Evolutionary conservation across 2,329 filamentous ascomycete species (phyloP).

Genomic region (Aspergillus neotritici): DNA sequence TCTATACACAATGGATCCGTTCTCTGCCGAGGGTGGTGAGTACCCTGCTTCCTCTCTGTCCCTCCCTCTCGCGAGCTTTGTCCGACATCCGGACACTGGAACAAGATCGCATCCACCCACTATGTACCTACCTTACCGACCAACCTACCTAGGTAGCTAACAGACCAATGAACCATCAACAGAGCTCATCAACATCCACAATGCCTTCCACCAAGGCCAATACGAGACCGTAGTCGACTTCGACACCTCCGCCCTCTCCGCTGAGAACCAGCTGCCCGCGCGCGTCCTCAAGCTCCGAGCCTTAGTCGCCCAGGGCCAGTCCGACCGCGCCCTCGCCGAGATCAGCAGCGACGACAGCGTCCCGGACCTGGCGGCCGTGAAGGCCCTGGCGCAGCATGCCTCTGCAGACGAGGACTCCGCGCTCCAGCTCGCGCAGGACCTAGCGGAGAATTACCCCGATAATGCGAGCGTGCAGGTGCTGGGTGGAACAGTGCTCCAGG

Average conservation of each 20-base stretch:
- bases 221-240: conserved; percentile 82
- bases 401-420: conserved; percentile 59
- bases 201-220: conserved; percentile 68
- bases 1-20: conserved; percentile 53
- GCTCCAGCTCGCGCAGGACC: conserved; percentile 57
- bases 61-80: too few relatives aligned
- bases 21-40: conserved; percentile 58
- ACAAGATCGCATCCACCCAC: background rate
- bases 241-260: conserved; percentile 70
- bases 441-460: conserved; percentile 62
- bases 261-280: conserved; percentile 70
- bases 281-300: conserved; percentile 75
- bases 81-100: too few relatives aligned
- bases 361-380: conserved; percentile 71
- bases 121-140: background rate
- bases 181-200: conserved; percentile 65
- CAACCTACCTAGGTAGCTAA: conserved; percentile 3
- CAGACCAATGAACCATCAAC: conserved; percentile 16
- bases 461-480: conserved; percentile 77
- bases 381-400: conserved; percentile 64
- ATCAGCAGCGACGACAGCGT: conserved; percentile 58
- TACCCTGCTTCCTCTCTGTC: background rate
- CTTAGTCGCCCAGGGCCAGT: conserved; percentile 74
- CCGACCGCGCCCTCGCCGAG: conserved; percentile 64
- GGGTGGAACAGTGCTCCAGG: conserved; percentile 74